Evolutionary conservation across 2,329 filamentous ascomycete species (phyloP).

Genomic region (Fusarium palustre): DNA sequence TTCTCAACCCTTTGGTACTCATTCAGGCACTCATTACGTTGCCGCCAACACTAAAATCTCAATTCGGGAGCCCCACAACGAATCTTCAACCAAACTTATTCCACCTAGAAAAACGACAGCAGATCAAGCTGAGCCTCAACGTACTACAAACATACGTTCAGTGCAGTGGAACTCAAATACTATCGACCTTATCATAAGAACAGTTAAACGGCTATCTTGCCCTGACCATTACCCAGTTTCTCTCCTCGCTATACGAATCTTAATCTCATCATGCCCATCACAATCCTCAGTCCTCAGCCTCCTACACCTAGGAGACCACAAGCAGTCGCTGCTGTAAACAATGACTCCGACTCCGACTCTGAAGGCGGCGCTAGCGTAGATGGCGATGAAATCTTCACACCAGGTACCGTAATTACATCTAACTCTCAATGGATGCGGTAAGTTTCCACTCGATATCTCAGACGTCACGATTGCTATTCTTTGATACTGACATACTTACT

Average conservation of each 20-base stretch:
- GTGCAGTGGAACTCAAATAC: not conserved
- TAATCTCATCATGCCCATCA: constrained; percentile 59
- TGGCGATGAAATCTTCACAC: constrained; percentile 77
- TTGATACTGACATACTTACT: constrained; percentile 19
- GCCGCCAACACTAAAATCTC: constrained; percentile 44
- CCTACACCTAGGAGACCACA: constrained; percentile 43
- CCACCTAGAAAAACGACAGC: constrained; percentile 15
- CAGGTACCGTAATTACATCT: constrained; percentile 87
- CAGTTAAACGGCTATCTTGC: not conserved
- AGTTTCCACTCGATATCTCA: constrained; percentile 33
- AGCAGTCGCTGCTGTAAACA: constrained; percentile 41
- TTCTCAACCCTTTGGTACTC: not conserved
- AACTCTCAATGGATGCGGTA: constrained; percentile 97
- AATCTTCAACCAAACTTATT: constrained; percentile 44
- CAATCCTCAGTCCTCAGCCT: constrained; percentile 58
- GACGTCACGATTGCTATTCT: constrained; percentile 1
- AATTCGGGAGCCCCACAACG: constrained; percentile 47
- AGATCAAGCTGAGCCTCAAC: constrained; percentile 1
- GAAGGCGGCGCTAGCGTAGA: constrained; percentile 60
- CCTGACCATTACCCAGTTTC: not conserved
- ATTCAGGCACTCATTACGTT: not conserved
- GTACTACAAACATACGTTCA: not conserved
- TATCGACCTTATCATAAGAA: not conserved
- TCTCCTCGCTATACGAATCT: constrained; percentile 23
- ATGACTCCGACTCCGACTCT: constrained; percentile 59